Evolutionary conservation across 163 green algal genomes (phyloP).

Genomic region (Scenedesmus sp.): DNA sequence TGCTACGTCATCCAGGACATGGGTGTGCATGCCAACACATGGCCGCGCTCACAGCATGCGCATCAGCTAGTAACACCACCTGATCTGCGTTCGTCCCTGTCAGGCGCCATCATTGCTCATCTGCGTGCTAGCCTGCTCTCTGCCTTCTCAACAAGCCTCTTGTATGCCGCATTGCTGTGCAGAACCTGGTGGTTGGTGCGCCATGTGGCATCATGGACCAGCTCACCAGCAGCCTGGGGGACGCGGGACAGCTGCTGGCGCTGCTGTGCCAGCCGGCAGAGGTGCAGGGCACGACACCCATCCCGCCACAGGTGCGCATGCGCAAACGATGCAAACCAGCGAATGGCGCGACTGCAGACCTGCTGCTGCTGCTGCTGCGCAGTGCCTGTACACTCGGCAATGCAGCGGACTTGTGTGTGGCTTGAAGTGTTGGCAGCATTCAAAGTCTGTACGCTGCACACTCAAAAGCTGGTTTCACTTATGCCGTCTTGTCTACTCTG

Average conservation of each 20-base stretch:
- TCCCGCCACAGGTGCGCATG: slow-evolving; percentile 69
- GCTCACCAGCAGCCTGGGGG: slow-evolving; percentile 84
- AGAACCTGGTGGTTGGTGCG: slow-evolving; percentile 93
- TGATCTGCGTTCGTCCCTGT: too few relatives aligned
- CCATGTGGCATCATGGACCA: slow-evolving; percentile 98
- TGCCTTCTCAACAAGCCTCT: neutral
- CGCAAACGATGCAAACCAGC: too few relatives aligned
- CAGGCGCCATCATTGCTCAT: too few relatives aligned
- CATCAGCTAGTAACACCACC: too few relatives aligned
- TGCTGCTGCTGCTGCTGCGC: too few relatives aligned
- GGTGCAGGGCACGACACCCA: slow-evolving; percentile 74
- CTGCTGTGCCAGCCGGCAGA: slow-evolving; percentile 90
- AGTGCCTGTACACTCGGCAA: too few relatives aligned
- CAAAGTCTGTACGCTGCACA: neutral
- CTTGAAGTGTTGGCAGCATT: neutral
- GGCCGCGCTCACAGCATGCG: too few relatives aligned
- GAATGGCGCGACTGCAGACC: too few relatives aligned
- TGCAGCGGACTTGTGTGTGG: too few relatives aligned
- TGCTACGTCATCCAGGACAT: too few relatives aligned
- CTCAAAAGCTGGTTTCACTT: too few relatives aligned
- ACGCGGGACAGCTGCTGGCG: slow-evolving; percentile 79
- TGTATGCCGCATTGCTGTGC: neutral
- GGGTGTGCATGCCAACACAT: too few relatives aligned
- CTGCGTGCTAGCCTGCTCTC: neutral
- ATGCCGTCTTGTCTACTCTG: neutral